phyloP scores from a whole-genome alignment of 495 filamentous ascomycete genomes.

The Geoglossum glabrum region DNA sequence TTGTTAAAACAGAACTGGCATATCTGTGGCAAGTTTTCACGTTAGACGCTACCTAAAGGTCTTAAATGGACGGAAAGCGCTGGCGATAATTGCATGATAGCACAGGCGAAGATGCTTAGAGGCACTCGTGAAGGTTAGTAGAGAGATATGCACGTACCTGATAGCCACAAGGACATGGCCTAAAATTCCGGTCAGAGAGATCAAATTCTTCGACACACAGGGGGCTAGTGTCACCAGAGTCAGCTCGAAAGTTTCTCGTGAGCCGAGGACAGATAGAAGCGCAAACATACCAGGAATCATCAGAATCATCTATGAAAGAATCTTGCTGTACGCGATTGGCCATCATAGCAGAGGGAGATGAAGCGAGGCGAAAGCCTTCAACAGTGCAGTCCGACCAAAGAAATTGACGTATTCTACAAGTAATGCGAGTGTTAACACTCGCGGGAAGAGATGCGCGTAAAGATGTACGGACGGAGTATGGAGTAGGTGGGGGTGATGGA shows the following conservation, averaged over 20 bases:
- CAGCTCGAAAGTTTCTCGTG: background rate
- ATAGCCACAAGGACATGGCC: slow-evolving; percentile 93
- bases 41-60: background rate
- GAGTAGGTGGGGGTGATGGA: background rate
- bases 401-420: background rate
- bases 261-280: background rate
- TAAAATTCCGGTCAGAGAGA: slow-evolving; percentile 90
- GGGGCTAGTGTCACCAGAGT: slow-evolving; percentile 36
- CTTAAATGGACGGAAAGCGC: background rate
- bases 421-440: background rate
- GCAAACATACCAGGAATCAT: slow-evolving; percentile 61
- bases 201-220: slow-evolving; percentile 99
- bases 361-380: background rate
- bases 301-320: slow-evolving; percentile 92
- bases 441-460: slow-evolving; percentile 2
- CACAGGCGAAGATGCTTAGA: background rate
- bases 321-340: slow-evolving; percentile 56
- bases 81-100: background rate
- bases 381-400: background rate
- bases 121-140: background rate
- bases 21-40: slow-evolving; percentile 35
- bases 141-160: slow-evolving; percentile 41
- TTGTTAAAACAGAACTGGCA: slow-evolving; percentile 99
- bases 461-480: background rate
- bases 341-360: slow-evolving; percentile 23